A percentile compares a stretch with the other conserved stretches of the same genome.
These are phyloP conservation scores for Chalciporus piperatus DNA, from an alignment of 768 basidiomycete genomes.

Conservation along the genomic window DNA sequence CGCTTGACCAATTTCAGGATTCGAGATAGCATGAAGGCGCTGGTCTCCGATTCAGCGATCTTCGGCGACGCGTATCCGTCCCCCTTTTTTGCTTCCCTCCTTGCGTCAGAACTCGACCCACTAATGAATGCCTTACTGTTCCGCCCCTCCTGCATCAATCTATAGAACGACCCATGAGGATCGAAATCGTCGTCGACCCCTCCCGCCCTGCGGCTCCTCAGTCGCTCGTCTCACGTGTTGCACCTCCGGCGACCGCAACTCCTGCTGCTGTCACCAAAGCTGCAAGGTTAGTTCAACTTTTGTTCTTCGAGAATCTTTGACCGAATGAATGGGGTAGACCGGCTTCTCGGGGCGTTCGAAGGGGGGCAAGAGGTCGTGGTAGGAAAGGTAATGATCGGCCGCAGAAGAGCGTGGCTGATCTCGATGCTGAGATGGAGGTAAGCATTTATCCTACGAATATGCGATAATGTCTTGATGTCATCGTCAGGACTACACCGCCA, in stretches of 20 bases:
- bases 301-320: background rate
- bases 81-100: slow-evolving; percentile 41
- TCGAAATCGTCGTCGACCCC: slow-evolving; percentile 94
- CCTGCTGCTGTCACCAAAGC: slow-evolving; percentile 21
- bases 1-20: slow-evolving; percentile 35
- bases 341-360: slow-evolving; percentile 43
- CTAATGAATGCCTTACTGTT: slow-evolving; percentile 33
- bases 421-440: slow-evolving; percentile 99
- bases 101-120: slow-evolving; percentile 34
- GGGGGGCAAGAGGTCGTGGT: slow-evolving; percentile 41
- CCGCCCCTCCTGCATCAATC: slow-evolving; percentile 32
- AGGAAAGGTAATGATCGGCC: slow-evolving; percentile 57
- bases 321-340: slow-evolving; percentile 23
- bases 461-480: background rate
- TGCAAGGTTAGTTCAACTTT: slow-evolving; percentile 33
- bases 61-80: slow-evolving; percentile 39
- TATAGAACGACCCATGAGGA: slow-evolving; percentile 96
- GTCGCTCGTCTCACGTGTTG: slow-evolving; percentile 81
- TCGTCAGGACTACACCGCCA: slow-evolving; percentile 65
- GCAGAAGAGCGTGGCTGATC: slow-evolving; percentile 79
- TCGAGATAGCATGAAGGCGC: slow-evolving; percentile 21
- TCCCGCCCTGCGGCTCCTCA: slow-evolving; percentile 56
- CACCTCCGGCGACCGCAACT: slow-evolving; percentile 51
- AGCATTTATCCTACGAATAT: slow-evolving; percentile 16
- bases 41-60: slow-evolving; percentile 24